Base-by-base conservation (phyloP, 1,284 basidiomycete species). In the Thelephora terrestris region DNA sequence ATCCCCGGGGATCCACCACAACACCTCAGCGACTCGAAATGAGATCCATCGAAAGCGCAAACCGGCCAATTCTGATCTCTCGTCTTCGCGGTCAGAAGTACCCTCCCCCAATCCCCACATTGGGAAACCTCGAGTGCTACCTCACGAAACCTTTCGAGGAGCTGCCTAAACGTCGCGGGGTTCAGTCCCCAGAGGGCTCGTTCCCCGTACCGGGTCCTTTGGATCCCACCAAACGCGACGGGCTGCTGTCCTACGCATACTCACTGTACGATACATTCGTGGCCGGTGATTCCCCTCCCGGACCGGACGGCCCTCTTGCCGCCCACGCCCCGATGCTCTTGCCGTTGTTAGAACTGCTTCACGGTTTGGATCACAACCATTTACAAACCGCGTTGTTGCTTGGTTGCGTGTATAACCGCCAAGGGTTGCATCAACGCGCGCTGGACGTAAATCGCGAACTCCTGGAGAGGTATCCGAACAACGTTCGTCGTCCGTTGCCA, bases 361-460 rank as follows among this genome's bases (percentile, higher is more conserved):
- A 59, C 18, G 64, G 29, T 10, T 14, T 32, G 29, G 29, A 32
- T 32, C 29, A 6, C 29, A 14, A 12, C 29, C 29, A 68, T 50
- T 46, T 64, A 17, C 66, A 65, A 36, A 65, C 59, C 12, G 48
- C 66, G 23, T 52, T 69, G n/a, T 53, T 69, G 5, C 54, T 66
- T 37, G 59, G 61, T 23, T 68, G 67, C 52, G 66, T 64, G 2
- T 61, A 65, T 37, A 63, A 64, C 50, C 58, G 64, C 16, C 47
- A 60, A 18, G 63, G 61, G 5, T 59, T 65, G 43, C 59, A 56
- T 10, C 29, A 32, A 12, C 29, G 29, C 7, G 29, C 29, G 29
- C 14, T 32, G 29, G 9, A 14, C 14, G 29, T 32, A 12, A 32
- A 32, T 32, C 29, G 29, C 12, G 29, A 32, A 32, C 29, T 32